A percentile compares a stretch with the other conserved stretches of the same genome.
These are phyloP conservation scores for Fusarium dlaminii DNA, from an alignment of 2,329 filamentous ascomycete species.

Conservation along the genomic window DNA sequence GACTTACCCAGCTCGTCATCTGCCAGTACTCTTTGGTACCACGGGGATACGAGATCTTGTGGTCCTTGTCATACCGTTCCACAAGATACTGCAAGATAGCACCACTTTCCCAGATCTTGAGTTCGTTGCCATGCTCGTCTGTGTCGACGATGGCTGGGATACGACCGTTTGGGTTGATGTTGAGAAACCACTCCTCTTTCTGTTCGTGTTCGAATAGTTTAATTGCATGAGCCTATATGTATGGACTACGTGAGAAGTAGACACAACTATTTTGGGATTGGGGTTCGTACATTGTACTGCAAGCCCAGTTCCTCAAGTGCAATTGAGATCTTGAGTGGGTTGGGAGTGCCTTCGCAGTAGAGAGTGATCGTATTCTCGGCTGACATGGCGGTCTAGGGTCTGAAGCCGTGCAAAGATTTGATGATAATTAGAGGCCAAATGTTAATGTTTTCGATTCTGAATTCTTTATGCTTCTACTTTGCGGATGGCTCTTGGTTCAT, in stretches of 20 bases:
- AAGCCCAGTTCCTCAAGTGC: constrained; percentile 84
- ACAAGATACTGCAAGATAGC: constrained; percentile 86
- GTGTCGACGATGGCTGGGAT: constrained; percentile 88
- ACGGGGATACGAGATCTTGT: constrained; percentile 82
- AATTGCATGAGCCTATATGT: constrained; percentile 64
- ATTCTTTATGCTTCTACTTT: background rate
- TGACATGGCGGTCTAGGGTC: background rate
- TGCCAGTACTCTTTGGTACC: constrained; percentile 81
- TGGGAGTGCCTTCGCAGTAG: constrained; percentile 85
- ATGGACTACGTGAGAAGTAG: background rate
- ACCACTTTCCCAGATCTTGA: constrained; percentile 83
- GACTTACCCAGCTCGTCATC: constrained; percentile 75
- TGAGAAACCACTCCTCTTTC: constrained; percentile 85
- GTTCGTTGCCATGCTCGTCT: constrained; percentile 74
- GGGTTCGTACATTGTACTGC: constrained; percentile 70
- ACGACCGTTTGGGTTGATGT: constrained; percentile 91
- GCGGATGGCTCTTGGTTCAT: background rate
- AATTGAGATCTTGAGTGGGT: constrained; percentile 89
- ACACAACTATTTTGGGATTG: accelerated
- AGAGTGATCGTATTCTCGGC: constrained; percentile 69
- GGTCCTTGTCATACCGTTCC: constrained; percentile 79
- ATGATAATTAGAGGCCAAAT: background rate
- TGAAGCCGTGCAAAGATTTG: background rate
- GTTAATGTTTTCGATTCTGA: background rate
- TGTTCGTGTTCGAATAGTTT: constrained; percentile 77